These are phyloP conservation scores for Drechslerella stenobrocha DNA, from an alignment of 2,329 filamentous ascomycete species.

Conservation along the genomic window DNA sequence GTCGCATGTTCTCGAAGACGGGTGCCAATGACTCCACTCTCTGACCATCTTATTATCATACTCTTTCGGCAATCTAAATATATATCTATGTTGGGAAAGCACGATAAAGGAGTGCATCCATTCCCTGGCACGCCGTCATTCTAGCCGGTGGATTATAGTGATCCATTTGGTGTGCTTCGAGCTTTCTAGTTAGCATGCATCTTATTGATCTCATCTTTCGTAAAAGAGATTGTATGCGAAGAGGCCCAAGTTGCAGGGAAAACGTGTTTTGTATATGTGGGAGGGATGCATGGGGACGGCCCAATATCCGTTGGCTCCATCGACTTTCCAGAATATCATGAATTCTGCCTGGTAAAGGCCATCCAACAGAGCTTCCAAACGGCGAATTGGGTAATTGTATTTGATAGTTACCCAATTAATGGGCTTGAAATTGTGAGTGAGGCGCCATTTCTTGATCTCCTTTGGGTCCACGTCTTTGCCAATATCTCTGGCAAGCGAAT, in stretches of 20 bases:
- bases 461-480: not conserved
- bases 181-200: too few species aligned
- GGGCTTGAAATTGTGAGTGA: constrained; percentile 5
- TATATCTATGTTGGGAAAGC: too few species aligned
- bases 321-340: not conserved
- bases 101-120: too few species aligned
- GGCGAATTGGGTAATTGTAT: not conserved
- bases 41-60: too few species aligned
- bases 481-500: constrained; percentile 4
- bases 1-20: too few species aligned
- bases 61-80: too few species aligned
- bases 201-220: too few species aligned
- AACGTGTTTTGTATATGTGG: constrained; percentile 4
- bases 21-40: too few species aligned
- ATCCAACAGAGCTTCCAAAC: constrained; percentile 7
- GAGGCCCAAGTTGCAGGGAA: not conserved
- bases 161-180: too few species aligned
- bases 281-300: constrained; percentile 2
- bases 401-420: constrained; percentile 8
- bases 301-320: constrained; percentile 8
- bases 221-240: constrained; percentile 8
- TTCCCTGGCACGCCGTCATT: too few species aligned
- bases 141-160: too few species aligned
- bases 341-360: not conserved
- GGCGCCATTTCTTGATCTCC: not conserved